Base-by-base conservation (phyloP, 768 basidiomycete genomes). In the Nevesoporus exiguus region DNA sequence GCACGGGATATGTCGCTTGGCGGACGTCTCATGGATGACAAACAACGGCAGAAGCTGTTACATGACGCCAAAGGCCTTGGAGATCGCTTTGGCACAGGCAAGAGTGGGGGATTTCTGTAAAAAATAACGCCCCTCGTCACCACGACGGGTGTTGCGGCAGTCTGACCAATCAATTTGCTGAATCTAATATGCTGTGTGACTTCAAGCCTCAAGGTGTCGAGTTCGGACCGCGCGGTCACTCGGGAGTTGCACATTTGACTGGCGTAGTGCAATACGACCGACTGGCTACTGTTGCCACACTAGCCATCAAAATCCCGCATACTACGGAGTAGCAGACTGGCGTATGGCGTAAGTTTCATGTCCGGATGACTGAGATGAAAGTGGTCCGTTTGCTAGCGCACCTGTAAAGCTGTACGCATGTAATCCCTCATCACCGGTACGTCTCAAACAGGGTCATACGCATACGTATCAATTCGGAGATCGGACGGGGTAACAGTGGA, bases 11-110 rank as follows among this genome's bases (percentile, higher is more conserved):
- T 99, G 94, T 80, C 80, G 3, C 62, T 96, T 4, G 85, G 86
- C 2, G 95, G 96, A 14, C 76, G 90, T 47, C 75, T 97, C 29
- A 89, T 99, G 90, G 93, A 92, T 63, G 95, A 97, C 55, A 79
- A 76, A 42, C 85, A 90, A 66, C 78, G 96, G 57, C 77, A 80
- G 51, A 84, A 84, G 64, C 77, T 92, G 68, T 77, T 98, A 63
- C 80, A 78, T 52, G 94, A 98, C 59, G 87, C 93, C 11, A 84
- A 81, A 57, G 84, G 85, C 7, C 75, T 98, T 15, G 85, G 88
- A 30, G 90, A 92, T 64, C 76, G 93, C 49, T 98, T 98, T 66
- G 90, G 90, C 15, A 73, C 79, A 40, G 85, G 86, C 3, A 85
- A 78, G 62, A 80, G 77, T 50, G 88, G 88, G 3, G 82, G 85